Conservation (phyloP, 306 rosid species). For the Rosa multiflora region DNA sequence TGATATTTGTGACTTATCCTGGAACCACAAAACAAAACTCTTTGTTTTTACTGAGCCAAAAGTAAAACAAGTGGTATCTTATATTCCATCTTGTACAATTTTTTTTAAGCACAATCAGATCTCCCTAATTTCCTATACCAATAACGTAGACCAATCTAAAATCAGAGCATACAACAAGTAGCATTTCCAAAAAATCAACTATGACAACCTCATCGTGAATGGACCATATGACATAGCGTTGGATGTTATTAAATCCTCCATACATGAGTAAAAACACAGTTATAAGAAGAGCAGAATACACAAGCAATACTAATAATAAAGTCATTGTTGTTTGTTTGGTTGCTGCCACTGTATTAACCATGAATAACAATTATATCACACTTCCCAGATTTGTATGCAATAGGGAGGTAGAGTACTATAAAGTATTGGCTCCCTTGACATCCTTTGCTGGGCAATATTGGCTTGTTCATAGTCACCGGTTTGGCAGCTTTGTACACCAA, state of each 20-base stretch:
- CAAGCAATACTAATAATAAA: background rate
- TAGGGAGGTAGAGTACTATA: no score
- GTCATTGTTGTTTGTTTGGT: background rate
- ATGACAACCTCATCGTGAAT: conserved; percentile 84
- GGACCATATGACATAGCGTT: conserved; percentile 81
- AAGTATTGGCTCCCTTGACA: no score
- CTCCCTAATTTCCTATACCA: background rate
- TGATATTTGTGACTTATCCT: background rate
- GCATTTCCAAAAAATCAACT: conserved; percentile 22
- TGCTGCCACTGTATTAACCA: no score
- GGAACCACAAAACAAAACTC: background rate
- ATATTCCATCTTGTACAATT: background rate
- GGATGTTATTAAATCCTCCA: conserved; percentile 38
- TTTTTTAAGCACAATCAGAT: background rate
- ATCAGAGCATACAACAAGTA: conserved; percentile 18
- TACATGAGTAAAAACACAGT: conserved; percentile 45
- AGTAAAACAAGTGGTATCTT: background rate
- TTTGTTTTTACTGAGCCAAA: background rate
- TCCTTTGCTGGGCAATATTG: no score
- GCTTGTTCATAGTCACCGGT: no score
- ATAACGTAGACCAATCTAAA: conserved; percentile 15
- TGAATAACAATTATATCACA: no score
- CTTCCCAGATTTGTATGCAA: no score
- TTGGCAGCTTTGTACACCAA: no score
- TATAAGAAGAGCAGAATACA: conserved; percentile 1